Evolutionary conservation across 106 monocot genomes (phyloP), one percentile per base, ranked within the genome.

Genomic region (Dendrobium catenatum): DNA sequence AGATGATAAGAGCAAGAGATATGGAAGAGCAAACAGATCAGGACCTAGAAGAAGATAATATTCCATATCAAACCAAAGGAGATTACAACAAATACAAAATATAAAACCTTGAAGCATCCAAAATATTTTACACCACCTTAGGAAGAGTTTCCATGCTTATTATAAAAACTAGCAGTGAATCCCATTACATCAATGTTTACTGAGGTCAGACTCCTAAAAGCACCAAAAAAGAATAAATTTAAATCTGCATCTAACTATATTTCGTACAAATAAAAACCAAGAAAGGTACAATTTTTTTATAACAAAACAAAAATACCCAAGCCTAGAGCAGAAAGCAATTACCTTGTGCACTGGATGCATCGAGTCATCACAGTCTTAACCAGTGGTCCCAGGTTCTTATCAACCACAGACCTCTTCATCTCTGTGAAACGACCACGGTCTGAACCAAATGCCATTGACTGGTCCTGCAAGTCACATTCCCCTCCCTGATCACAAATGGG

Each of bases 331-430:
- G 10, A 79, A 82, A 72, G 33, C 11, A 4, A 49, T 78, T 51
- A 95, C 99, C 99, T 99, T 82, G 99, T 99, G 83, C 99, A 99
- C 54, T 99, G 99, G 79, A 99, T 99, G 84, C 99, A 99, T 17
- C 99, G 91, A 18, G 99, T 99, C 99, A 99, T 99, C 80, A 99
- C 99, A 0, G 99, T 99, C 87, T 99, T 99, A 78, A 99, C 99
- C 72, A 99, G 73, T 0, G 99, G 99, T 5, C 99, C 99, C 24
- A 99, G 80, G 79, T 99, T 99, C 88, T 99, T 99, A 84, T 99
- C 99, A 55, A 99, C 99, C 18, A 99, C 99, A 6, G 99, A 95
- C 49, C 99, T 86, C 85, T 99, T 99, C 93, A 88, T 95, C 83
- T 99, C 99, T 10, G 99, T 99, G 87, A 99, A 99, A 61, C 99